These are phyloP conservation scores for Lipomyces sp. DNA, from an alignment of 805 yeast genomes.

Conservation along the genomic window DNA sequence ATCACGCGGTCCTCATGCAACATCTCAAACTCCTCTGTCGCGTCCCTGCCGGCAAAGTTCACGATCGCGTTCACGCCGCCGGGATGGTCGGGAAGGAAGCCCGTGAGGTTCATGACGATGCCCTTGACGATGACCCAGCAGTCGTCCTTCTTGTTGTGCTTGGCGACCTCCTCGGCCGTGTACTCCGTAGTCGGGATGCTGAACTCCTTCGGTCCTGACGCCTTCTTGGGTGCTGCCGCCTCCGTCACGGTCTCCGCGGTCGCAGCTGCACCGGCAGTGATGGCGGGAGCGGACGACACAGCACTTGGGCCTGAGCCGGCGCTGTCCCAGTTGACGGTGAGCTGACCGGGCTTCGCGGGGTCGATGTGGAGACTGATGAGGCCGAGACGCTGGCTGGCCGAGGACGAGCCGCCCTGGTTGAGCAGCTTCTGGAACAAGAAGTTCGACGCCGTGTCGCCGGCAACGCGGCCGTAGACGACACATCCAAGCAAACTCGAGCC, in stretches of 20 bases:
- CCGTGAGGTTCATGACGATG: conserved; percentile 61
- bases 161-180: conserved; percentile 46
- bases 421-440: conserved; percentile 38
- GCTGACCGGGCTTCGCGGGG: conserved; percentile 30
- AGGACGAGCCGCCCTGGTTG: conserved; percentile 26
- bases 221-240: conserved; percentile 4
- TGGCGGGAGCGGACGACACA: conserved; percentile 9
- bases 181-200: conserved; percentile 48
- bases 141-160: conserved; percentile 54
- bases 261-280: conserved; percentile 8
- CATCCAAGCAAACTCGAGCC: conserved; percentile 56
- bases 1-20: conserved; percentile 57
- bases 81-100: conserved; percentile 57
- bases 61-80: conserved; percentile 61
- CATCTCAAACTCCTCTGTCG: conserved; percentile 63
- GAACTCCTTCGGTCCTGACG: conserved; percentile 31
- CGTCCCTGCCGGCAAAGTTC: conserved; percentile 81
- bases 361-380: conserved; percentile 44
- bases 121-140: conserved; percentile 71
- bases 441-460: conserved; percentile 44
- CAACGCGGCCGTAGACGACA: conserved; percentile 52
- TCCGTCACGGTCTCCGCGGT: conserved; percentile 16
- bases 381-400: conserved; percentile 40
- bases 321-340: conserved; percentile 29
- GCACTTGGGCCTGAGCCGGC: conserved; percentile 7